Percentiles rank a stretch among this genome's conserved stretches.
phyloP scores from a whole-genome alignment of 768 basidiomycete genomes.

The Amanita molliuscula region DNA sequence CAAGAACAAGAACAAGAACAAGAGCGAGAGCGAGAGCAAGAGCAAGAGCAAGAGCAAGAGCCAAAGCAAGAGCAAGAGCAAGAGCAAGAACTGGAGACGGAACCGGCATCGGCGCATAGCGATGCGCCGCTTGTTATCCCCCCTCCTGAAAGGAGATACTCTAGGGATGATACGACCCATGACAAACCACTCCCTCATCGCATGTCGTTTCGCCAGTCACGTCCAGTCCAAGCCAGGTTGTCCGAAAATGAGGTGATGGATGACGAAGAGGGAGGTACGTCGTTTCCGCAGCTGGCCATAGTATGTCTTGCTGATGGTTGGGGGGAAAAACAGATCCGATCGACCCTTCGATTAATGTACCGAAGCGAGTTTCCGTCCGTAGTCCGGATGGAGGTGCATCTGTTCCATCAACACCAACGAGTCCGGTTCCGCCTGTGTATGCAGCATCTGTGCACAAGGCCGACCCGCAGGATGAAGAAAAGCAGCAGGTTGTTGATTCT shows the following conservation, averaged over 20 bases:
- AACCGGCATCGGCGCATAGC: slow-evolving; percentile 23
- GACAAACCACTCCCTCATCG: slow-evolving; percentile 9
- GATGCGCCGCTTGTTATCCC: slow-evolving; percentile 14
- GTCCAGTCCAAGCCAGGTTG: slow-evolving; percentile 14
- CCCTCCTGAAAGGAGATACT: slow-evolving; percentile 8
- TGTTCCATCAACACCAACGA: too few species aligned
- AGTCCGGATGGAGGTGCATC: neutral
- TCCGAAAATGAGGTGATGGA: slow-evolving; percentile 37
- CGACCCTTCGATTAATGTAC: slow-evolving; percentile 52
- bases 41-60: neutral
- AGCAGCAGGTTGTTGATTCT: neutral
- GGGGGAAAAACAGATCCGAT: slow-evolving; percentile 43
- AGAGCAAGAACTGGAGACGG: slow-evolving; percentile 12
- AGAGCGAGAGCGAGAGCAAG: neutral
- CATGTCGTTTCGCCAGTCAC: slow-evolving; percentile 14
- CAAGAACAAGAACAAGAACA: too few species aligned
- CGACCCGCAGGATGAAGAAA: slow-evolving; percentile 22
- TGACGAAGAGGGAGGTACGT: slow-evolving; percentile 55
- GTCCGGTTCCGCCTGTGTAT: neutral
- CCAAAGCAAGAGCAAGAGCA: neutral
- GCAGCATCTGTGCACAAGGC: slow-evolving; percentile 2
- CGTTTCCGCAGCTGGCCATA: neutral
- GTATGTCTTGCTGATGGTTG: slow-evolving; percentile 3
- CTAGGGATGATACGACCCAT: neutral
- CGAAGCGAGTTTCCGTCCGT: slow-evolving; percentile 21